Evolutionary conservation across 257 asterid species (phyloP), one percentile per base, ranked within the genome.

Genomic region (Fraxinus anomala): DNA sequence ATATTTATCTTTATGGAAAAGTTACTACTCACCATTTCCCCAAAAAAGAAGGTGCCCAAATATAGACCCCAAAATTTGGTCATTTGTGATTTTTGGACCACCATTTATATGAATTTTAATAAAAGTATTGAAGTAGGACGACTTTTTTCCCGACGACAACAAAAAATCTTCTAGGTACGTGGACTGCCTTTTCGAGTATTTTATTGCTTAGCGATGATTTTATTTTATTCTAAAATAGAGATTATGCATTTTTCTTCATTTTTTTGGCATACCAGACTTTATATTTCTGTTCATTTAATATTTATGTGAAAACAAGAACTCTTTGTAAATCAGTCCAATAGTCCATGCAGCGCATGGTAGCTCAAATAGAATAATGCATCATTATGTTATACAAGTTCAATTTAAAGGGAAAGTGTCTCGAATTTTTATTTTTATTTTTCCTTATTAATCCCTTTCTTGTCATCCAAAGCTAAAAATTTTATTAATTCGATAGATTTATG

Each of bases 1-100:
- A 33, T 56, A 68, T 82, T 61, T 80, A 76, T 78, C 78, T 80
- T 72, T 77, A 73, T 71, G 79, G 68, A 36, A 80, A 85, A 77
- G 81, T 12, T 61, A 34, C 66, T 61, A 34, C 66, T 37, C 54
- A 34, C 34, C 36, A 63, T 63, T 63, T 24, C 69, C 69, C 34
- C 69, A 61, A 11, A 73, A 24, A 72, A 69, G 81, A 78, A 73
- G 51, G 30, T 56, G 39, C 69, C 51, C 74, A 21, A 59, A 59
- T 31, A 63, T 63, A 63, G 69, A 63, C 14, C 33, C 19, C 17
- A 63, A 24, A 63, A 23, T 17, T 63, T 3, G 68, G 34, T 61
- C 68, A 23, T 24, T 24, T 61, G 33, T 61, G 33, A 61, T 61
- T 61, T 4, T 63, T 26, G 69, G 69, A 63, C 69, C 69, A 63